Evolutionary conservation across 2,329 filamentous ascomycete genomes (phyloP).

Genomic region (Alternaria tenuissima): DNA sequence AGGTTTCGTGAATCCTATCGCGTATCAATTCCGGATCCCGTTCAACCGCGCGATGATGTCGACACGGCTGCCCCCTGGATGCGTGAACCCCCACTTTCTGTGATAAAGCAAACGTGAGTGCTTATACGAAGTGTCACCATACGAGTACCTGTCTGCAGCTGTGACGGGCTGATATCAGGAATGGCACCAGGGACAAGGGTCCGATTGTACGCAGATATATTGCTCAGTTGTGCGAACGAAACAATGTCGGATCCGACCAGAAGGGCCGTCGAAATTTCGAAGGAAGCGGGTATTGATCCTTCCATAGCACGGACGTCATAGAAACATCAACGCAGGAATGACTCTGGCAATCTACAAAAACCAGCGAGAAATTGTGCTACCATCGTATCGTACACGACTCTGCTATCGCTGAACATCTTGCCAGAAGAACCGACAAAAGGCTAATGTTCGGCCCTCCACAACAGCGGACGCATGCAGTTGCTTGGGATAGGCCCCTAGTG

Average conservation of each 20-base stretch:
- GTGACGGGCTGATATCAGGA: not conserved
- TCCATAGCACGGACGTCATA: conserved; percentile 2
- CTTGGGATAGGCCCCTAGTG: not conserved
- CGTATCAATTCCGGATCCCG: not conserved
- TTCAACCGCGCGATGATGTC: not conserved
- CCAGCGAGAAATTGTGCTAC: not conserved
- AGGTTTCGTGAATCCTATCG: not conserved
- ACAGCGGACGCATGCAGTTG: conserved; percentile 16
- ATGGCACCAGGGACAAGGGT: not conserved
- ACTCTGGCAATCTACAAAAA: not conserved
- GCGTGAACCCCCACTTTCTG: not conserved
- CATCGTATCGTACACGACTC: not conserved
- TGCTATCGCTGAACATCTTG: not conserved
- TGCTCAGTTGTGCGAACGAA: not conserved
- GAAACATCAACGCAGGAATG: not conserved
- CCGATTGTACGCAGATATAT: not conserved
- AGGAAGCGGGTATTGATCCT: conserved; percentile 1
- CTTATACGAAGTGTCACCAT: not conserved
- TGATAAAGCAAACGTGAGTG: not conserved
- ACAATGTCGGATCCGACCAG: not conserved
- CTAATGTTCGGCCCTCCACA: conserved; percentile 27
- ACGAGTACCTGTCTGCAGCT: conserved; percentile 3
- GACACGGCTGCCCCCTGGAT: not conserved
- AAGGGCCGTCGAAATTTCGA: conserved; percentile 1
- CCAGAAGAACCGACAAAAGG: conserved; percentile 3